These are phyloP conservation scores for Pythium apleroticum DNA, from an alignment of 352 stramenopile species.

Conservation along the genomic window DNA sequence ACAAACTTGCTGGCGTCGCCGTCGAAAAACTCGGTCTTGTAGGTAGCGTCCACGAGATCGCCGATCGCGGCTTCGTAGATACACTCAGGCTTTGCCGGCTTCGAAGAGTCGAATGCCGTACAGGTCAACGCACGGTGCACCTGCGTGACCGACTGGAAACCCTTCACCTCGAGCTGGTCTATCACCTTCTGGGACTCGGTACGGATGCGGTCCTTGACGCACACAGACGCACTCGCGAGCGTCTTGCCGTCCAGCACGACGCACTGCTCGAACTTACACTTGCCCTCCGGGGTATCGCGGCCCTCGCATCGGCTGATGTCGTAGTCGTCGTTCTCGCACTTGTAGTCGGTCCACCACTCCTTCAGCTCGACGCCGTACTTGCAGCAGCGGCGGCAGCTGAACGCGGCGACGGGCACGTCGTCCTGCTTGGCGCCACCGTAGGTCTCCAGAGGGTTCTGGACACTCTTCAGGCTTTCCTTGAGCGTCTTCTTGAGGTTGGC, in stretches of 20 bases:
- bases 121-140: constrained; percentile 64
- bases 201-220: constrained; percentile 33
- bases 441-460: constrained; percentile 39
- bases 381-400: constrained; percentile 49
- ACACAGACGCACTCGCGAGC: constrained; percentile 35
- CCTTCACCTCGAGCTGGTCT: constrained; percentile 31
- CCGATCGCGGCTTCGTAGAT: constrained; percentile 35
- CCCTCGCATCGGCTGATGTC: constrained; percentile 42
- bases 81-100: constrained; percentile 30
- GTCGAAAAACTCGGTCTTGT: constrained; percentile 24
- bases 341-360: constrained; percentile 70
- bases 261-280: constrained; percentile 47
- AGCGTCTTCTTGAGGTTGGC: constrained; percentile 30
- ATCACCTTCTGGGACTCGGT: constrained; percentile 40
- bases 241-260: constrained; percentile 52
- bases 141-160: constrained; percentile 54
- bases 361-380: constrained; percentile 44
- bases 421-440: neutral
- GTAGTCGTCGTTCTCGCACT: constrained; percentile 40
- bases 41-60: constrained; percentile 39
- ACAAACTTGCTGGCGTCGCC: constrained; percentile 32
- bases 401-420: constrained; percentile 26
- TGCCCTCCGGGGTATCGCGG: constrained; percentile 31
- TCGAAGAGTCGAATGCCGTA: constrained; percentile 19
- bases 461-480: constrained; percentile 17